Conservation (phyloP, 2,329 filamentous ascomycete species). For the Curvularia verruculosa region DNA sequence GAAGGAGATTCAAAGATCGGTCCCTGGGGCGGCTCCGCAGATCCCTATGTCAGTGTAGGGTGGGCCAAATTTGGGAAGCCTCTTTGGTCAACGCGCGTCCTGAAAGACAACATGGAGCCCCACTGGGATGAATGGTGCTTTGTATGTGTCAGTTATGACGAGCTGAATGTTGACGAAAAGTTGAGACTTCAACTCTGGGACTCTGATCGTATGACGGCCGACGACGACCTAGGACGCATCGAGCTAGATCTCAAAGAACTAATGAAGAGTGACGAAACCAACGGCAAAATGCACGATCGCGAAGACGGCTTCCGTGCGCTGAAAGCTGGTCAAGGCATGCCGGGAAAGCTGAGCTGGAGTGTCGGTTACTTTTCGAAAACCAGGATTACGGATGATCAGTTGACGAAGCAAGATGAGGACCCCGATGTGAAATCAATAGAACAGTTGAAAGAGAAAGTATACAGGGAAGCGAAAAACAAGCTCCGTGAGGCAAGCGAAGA, state of each 20-base stretch:
- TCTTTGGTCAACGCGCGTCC: slow-evolving; percentile 69
- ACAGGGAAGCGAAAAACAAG: slow-evolving; percentile 62
- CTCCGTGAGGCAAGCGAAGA: slow-evolving; percentile 68
- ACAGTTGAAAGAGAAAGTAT: slow-evolving; percentile 64
- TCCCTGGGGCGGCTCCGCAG: slow-evolving; percentile 65
- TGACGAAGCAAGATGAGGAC: slow-evolving; percentile 66
- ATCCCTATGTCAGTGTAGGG: slow-evolving; percentile 73
- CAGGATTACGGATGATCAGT: slow-evolving; percentile 66
- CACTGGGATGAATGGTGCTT: slow-evolving; percentile 73
- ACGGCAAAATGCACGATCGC: slow-evolving; percentile 67
- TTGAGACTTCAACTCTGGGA: slow-evolving; percentile 77
- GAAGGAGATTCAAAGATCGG: slow-evolving; percentile 70
- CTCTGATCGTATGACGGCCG: slow-evolving; percentile 72
- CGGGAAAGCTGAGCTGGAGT: slow-evolving; percentile 71
- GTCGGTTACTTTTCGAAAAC: slow-evolving; percentile 75
- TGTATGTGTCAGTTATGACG: slow-evolving; percentile 72
- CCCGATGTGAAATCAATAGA: slow-evolving; percentile 63
- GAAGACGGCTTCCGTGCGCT: slow-evolving; percentile 70
- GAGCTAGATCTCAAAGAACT: slow-evolving; percentile 70
- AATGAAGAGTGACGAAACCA: slow-evolving; percentile 65
- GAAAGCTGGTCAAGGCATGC: slow-evolving; percentile 70
- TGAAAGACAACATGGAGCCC: slow-evolving; percentile 69
- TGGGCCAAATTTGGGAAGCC: slow-evolving; percentile 81
- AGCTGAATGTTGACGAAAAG: slow-evolving; percentile 73
- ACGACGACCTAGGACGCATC: slow-evolving; percentile 76